Percentiles rank a stretch among this genome's conserved stretches.
Evolutionary conservation across 2,329 filamentous ascomycete species (phyloP).

Genomic region (Colletotrichum viniferum): DNA sequence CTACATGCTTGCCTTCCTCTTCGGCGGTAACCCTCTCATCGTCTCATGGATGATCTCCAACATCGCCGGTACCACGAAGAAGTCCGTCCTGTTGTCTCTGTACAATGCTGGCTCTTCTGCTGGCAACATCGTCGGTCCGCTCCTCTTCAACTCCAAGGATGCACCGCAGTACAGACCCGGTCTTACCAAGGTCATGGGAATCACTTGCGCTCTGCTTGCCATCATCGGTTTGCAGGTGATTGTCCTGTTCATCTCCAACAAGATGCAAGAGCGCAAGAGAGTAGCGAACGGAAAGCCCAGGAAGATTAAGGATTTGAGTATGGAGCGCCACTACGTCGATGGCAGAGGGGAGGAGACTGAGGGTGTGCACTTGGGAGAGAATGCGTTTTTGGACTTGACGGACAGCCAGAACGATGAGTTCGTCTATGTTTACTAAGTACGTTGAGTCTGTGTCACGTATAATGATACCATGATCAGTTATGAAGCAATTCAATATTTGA

Average conservation of each 20-base stretch:
- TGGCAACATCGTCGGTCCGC: conserved; percentile 71
- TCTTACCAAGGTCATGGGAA: conserved; percentile 57
- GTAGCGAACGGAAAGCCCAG: conserved; percentile 65
- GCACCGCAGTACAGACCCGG: conserved; percentile 64
- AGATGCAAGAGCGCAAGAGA: conserved; percentile 56
- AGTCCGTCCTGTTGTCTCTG: conserved; percentile 65
- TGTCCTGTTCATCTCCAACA: conserved; percentile 42
- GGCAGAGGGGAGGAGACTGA: conserved; percentile 32
- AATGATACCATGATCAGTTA: not conserved
- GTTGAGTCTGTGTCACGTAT: not conserved
- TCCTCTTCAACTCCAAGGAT: conserved; percentile 63
- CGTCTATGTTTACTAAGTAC: conserved; percentile 48
- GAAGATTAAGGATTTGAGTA: conserved; percentile 60
- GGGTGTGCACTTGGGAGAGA: conserved; percentile 43
- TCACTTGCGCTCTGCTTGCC: conserved; percentile 52
- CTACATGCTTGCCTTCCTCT: conserved; percentile 70
- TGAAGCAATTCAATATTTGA: not conserved
- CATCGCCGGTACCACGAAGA: conserved; percentile 71
- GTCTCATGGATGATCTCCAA: conserved; percentile 74
- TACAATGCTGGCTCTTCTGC: conserved; percentile 67
- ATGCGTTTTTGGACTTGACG: conserved; percentile 64
- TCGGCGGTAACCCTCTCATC: conserved; percentile 68
- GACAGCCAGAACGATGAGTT: conserved; percentile 73
- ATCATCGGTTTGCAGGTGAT: conserved; percentile 5
- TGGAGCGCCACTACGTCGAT: conserved; percentile 55